Base-by-base conservation (phyloP, 169 alveolate genomes). In the Ophryocystis elektroscirrha region DNA sequence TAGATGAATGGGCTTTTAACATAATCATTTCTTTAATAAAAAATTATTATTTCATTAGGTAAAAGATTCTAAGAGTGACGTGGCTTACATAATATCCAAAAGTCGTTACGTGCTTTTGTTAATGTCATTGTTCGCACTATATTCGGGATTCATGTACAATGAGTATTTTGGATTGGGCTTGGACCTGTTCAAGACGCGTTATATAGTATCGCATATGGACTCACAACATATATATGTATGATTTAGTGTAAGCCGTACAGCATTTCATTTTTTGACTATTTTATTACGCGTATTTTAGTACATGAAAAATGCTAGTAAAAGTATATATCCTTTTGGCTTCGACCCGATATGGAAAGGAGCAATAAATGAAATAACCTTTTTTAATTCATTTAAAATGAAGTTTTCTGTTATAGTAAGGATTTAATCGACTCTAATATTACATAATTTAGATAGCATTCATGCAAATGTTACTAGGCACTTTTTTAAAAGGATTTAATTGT, bases 261-360 rank as follows among this genome's bases (percentile, higher is more conserved):
- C n/a, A n/a, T n/a, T n/a, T n/a, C n/a, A n/a, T n/a, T n/a, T n/a
- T n/a, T n/a, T n/a, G n/a, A n/a, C n/a, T n/a, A n/a, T n/a, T n/a
- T n/a, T n/a, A n/a, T n/a, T n/a, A n/a, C n/a, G n/a, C n/a, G n/a
- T n/a, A n/a, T n/a, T n/a, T n/a, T n/a, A n/a, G n/a, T n/a, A n/a
- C n/a, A n/a, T n/a, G n/a, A n/a, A 46, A 23, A 29, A 41, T n/a
- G 30, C 44, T 41, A 64, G 65, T n/a, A 32, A 12, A n/a, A 67
- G 64, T 48, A 88, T 92, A 15, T 86, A 87, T 48, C 91, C 96
- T 3, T 74, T 90, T 51, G 99, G 98, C 16, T 62, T 89, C 32
- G 99, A 94, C 57, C 88, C 96, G 7, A 87, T 84, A 24, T 94
- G 99, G 99, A 84, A 82, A 60, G 85, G 91, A 2, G 86, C 97